Percentiles rank a stretch among this genome's conserved stretches.
Conservation (phyloP, 1,284 basidiomycete genomes). For the Rhizopogon parksii region DNA sequence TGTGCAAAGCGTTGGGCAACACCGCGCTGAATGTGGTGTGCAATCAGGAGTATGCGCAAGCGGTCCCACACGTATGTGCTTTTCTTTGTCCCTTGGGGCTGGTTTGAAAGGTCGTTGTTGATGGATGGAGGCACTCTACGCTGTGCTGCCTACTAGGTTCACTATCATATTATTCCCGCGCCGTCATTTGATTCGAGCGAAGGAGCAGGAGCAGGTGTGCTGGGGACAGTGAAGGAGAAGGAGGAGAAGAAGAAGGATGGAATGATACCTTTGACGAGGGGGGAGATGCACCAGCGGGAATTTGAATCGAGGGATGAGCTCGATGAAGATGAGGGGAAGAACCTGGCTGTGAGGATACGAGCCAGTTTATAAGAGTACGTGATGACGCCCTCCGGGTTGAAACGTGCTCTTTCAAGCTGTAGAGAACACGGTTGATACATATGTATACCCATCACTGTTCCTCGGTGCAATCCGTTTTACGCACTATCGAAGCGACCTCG, state of each 20-base stretch:
- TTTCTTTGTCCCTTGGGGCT: background rate
- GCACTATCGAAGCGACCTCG: too few species aligned
- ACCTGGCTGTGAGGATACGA: slow-evolving; percentile 40
- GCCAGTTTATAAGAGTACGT: slow-evolving; percentile 31
- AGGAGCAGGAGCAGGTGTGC: slow-evolving; percentile 7
- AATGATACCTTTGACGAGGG: slow-evolving; percentile 31
- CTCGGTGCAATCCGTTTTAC: too few species aligned
- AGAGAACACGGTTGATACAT: too few species aligned
- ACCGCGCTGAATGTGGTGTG: slow-evolving; percentile 68
- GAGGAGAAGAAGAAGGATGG: slow-evolving; percentile 14
- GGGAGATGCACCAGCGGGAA: slow-evolving; percentile 53
- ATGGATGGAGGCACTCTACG: background rate
- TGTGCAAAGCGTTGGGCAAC: slow-evolving; percentile 47
- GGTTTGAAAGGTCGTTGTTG: background rate
- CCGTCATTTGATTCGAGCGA: slow-evolving; percentile 36
- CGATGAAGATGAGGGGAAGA: slow-evolving; percentile 51
- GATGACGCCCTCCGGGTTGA: too few species aligned
- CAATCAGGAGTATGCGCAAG: slow-evolving; percentile 77
- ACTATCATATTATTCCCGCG: slow-evolving; percentile 75
- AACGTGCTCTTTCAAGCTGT: too few species aligned
- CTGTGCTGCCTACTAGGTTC: slow-evolving; percentile 42
- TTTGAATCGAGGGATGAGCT: slow-evolving; percentile 50
- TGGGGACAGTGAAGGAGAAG: slow-evolving; percentile 3
- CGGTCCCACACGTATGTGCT: slow-evolving; percentile 63
- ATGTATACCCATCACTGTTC: too few species aligned